Base-by-base conservation (phyloP, 2,329 filamentous ascomycete genomes). In the Coniosporium tulheliwenetii region DNA sequence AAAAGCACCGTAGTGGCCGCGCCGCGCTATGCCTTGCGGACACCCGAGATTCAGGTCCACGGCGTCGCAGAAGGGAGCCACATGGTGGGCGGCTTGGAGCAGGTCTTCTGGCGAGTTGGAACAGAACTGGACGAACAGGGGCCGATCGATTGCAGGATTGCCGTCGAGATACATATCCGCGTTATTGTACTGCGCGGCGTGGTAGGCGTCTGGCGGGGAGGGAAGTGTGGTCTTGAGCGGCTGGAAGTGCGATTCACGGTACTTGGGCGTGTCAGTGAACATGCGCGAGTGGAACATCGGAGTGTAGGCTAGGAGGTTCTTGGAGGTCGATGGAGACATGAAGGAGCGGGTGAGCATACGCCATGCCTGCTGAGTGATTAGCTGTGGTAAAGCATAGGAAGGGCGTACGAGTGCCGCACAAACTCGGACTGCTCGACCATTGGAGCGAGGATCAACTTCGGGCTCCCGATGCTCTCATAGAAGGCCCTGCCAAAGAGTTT, bases 381-480 rank as follows among this genome's bases (percentile, higher is more conserved):
- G 36, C 26, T 32, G 8, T 14, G 35, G 7, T 7, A 32, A 36
- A 12, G 35, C n/a, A 16, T 12, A 10, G 19, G 29, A n/a, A 8
- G 29, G 30, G 15, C 37, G 38, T 38, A 35, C 40, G 46, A 39
- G 46, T 43, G 37, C 67, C 80, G 48, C 68, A 94, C 87, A 66
- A 96, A 95, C 67, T 98, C 91, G 30, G 86, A 95, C 60, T 95
- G 85, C 56, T 98, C 89, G 15, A 98, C 91, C 91, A 98, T 98
- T 31, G 91, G 91, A 30, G 91, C 91, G 41, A 98, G 73, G 29
- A 98, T 76, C 48, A 82, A 79, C 62, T 85, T 94, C 2, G 91
- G 91, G 44, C 81, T 87, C 15, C 91, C 91, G 45, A 98, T 81
- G 56, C 84, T 93, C 65, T 95, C 79, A 56, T 96, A 98, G 58